Base-by-base conservation (phyloP, 1,139 yeast species). In the Lipomyces yarrowii region DNA sequence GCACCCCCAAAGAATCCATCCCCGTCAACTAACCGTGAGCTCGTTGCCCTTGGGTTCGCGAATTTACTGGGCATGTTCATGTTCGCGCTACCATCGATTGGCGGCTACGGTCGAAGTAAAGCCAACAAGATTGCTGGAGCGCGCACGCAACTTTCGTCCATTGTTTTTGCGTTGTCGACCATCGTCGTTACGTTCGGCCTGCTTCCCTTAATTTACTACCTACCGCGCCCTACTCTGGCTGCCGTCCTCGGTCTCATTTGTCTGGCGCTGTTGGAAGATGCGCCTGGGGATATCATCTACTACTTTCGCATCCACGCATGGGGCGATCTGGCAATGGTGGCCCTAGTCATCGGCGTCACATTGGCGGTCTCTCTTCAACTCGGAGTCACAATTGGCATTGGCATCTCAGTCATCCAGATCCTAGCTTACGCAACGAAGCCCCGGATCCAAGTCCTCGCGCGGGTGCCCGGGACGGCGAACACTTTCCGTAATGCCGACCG, bases 51-150 rank as follows among this genome's bases (percentile, higher is more conserved):
- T 59, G 99, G 99, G 0, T 78, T 85, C 26, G 86, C 90, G 61
- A 94, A 93, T 73, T 70, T 92, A 1, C 79, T 84, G 3, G 88
- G 89, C 1, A 84, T 91, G 1, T 69, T 86, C 26, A 86, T 91
- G 72, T 94, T 97, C 2, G 90, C 94, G 0, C 80, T 94, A 15
- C 98, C 99, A 0, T 87, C 97, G 0, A 93, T 93, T 81, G 99
- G 99, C 1, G 98, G 99, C 0, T 94, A 94, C 74, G 98, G 98
- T 1, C 84, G 99, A 75, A 88, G 96, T 51, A 93, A 90, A 74
- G 87, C 94, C 67, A 94, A 94, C 77, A 90, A 94, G 1, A 81
- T 91, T 59, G 87, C 94, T 11, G 93, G 93, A 8, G 98, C 96
- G 0, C 86, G 86, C 71, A 90, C 97, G 0, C 94, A 96, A 5